Evolutionary conservation across 352 stramenopile species (phyloP), one percentile per base, ranked within the genome.

Genomic region (Phytophthora hibernalis): DNA sequence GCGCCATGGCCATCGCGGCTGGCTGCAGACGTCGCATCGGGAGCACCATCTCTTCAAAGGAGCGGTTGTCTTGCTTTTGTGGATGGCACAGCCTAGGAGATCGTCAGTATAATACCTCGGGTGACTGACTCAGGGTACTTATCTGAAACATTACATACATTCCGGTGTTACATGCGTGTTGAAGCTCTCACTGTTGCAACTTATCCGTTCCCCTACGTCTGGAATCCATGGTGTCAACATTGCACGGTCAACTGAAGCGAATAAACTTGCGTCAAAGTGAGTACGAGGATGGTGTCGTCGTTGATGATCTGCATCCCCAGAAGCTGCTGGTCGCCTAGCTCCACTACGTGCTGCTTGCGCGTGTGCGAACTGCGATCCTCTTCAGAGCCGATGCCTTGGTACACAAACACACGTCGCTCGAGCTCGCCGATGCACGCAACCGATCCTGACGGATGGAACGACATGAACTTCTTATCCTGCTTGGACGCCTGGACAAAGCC

Each of bases 401-500:
- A 96, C 57, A 94, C 66, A 50, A 90, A 94, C 33, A 94, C 53
- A 8, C 84, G 88, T 35, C 85, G 82, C 48, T 93, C 80, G 58
- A 93, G 91, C 56, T 96, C 88, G 50, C 80, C 84, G 18, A 95
- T 89, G 47, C 72, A 82, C 18, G 88, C 85, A n/a, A 96, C 79
- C 26, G 72, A 70, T 2, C 71, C 82, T 0, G 57, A 61, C 6
- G 80, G 64, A 15, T 91, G 75, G 42, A 87, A 85, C 13, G 74
- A 79, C 75, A 93, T 74, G 55, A 90, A 93, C 76, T 94, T 96
- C 57, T 94, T 94, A 56, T 94, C 83, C 53, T 93, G 83, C 70
- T 96, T 96, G 42, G 88, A 96, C 13, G 88, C 88, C 62, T 96
- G 88, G 2, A 96, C 88, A 35, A 92, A 96, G 2, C 85, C 88